Evolutionary conservation across 345 rosid species (phyloP), one percentile per base, ranked within the genome.

Genomic region (Populus pruinosa): DNA sequence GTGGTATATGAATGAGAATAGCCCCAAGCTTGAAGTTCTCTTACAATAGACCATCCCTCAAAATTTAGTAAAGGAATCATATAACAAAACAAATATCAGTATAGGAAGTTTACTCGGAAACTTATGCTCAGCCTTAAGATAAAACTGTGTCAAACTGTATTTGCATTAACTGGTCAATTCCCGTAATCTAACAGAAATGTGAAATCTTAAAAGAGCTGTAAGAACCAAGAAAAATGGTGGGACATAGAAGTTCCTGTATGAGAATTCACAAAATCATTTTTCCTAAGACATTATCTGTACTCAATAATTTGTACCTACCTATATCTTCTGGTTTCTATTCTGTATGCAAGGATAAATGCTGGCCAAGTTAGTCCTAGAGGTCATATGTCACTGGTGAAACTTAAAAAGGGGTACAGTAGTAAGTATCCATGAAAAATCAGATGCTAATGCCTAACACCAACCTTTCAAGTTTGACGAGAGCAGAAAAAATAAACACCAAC

Each of bases 401-500:
- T 20, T 16, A 39, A 11, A 64, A 64, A 36, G 2, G 53, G 39
- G 69, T 29, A 59, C 12, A 8, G 31, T 9, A 17, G 21, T 6
- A 50, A 64, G 27, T 9, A 74, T 16, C 41, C 35, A n/a, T 47
- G 50, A 21, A 70, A 49, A 44, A 70, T 43, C 6, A n/a, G 9
- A 70, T 3, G 29, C 64, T 5, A 59, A 25, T 25, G 25, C 25
- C 64, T 59, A 59, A 10, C 64, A n/a, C 12, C 6, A 25, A 23
- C 64, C 25, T 23, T 23, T 59, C 1, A 25, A 59, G 64, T 55
- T 25, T 67, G 44, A 55, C 20, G 27, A 39, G 31, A 70, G 5
- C 33, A 43, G 23, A 21, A 47, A 41, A 21, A 47, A 59, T 9
- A 61, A 73, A 36, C 72, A 74, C 89, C 20, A 73, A 95, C 99